Conservation (phyloP, 2,329 filamentous ascomycete species). For the Ophiognomonia clavigignenti-juglandacearum region DNA sequence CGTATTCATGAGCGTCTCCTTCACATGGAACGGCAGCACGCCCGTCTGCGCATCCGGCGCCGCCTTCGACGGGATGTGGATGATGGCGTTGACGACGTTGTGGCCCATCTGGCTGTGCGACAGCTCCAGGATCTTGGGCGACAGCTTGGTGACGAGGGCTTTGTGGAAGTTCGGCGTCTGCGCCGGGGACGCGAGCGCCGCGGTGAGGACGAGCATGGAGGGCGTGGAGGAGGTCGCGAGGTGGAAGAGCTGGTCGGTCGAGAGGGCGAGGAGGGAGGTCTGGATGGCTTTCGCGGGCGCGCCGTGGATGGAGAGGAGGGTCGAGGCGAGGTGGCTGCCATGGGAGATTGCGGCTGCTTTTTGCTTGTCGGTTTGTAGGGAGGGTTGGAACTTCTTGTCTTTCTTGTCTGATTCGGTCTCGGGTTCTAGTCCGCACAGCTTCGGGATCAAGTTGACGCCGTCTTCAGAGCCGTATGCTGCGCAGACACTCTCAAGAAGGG, state of each 20-base stretch:
- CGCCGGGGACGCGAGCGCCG: conserved; percentile 43
- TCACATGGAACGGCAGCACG: conserved; percentile 52
- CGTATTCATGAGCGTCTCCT: conserved; percentile 48
- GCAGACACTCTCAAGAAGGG: conserved; percentile 47
- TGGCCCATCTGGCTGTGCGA: conserved; percentile 47
- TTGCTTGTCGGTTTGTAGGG: conserved; percentile 45
- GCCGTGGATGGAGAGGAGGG: conserved; percentile 72
- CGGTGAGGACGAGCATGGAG: conserved; percentile 45
- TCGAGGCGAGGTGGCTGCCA: conserved; percentile 74
- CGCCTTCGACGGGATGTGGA: conserved; percentile 44
- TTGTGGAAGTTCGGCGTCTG: conserved; percentile 52
- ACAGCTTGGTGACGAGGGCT: conserved; percentile 42
- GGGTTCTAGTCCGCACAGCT: conserved; percentile 42
- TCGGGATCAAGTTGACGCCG: conserved; percentile 42
- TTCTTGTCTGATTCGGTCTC: conserved; percentile 24
- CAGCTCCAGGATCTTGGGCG: conserved; percentile 40
- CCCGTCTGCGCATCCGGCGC: conserved; percentile 28
- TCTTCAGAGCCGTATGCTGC: conserved; percentile 40
- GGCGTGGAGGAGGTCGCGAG: conserved; percentile 56
- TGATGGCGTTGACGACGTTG: conserved; percentile 44
- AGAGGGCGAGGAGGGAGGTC: conserved; percentile 60
- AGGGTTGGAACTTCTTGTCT: conserved; percentile 21
- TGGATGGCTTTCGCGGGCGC: conserved; percentile 66
- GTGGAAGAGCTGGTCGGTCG: conserved; percentile 49
- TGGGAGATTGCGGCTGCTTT: conserved; percentile 57